Evolutionary conservation across 306 rosid genomes (phyloP), one percentile per base, ranked within the genome.

Genomic region (Quercus engelmannii): DNA sequence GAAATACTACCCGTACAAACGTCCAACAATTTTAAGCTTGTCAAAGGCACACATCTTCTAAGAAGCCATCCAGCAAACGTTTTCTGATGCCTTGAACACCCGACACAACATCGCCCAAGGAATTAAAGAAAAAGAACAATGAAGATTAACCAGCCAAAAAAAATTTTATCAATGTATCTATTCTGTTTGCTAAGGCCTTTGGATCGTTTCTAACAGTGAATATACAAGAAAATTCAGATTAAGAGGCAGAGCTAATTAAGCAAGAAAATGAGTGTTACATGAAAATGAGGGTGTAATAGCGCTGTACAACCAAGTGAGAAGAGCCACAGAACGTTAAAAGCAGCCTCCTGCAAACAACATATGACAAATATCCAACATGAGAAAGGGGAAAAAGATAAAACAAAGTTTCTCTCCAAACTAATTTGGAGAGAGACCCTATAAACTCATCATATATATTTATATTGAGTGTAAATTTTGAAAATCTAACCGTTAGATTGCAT

Each of bases 251-350:
- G 74, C 63, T 82, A 64, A 77, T 77, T 78, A 79, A 64, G 73
- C 81, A 67, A 33, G 72, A n/a, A 67, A 35, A 33, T 67, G 52
- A 31, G 46, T 33, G 72, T 67, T 35, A 31, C 52, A 33, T 7
- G 18, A 67, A n/a, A 67, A 13, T 77, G 85, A 55, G 63, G 84
- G 81, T 76, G 88, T 88, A 80, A 87, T 82, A 82, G 81, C 86
- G 80, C 89, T 90, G 97, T 89, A 91, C 92, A 91, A 81, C 83
- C 90, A 79, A 86, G 86, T 46, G 72, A 82, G 72, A 82, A 21
- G 71, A 57, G 86, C 87, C 81, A 84, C 71, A 76, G 78, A 74
- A 79, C 83, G 84, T 71, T 57, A 20, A 65, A 74, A 77, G 61
- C 88, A 74, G 83, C 86, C 90, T 79, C 92, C 93, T 91, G 91